Evolutionary conservation across 2,329 filamentous ascomycete genomes (phyloP), one percentile per base, ranked within the genome.

Genomic region (Aulographum hederae): DNA sequence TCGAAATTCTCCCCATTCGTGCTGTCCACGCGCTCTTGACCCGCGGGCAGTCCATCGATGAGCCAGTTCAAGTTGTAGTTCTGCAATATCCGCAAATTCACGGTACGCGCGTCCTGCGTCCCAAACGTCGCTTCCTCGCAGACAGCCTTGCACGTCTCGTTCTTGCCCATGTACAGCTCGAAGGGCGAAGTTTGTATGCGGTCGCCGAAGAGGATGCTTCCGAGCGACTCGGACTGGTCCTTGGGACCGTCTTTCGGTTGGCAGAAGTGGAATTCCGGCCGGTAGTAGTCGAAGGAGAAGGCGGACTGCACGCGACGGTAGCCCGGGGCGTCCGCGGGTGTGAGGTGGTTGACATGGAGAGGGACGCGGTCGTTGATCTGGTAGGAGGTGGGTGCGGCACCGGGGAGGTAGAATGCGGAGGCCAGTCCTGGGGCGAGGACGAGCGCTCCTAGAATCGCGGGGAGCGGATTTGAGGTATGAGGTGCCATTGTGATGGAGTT

Each of bases 131-230:
- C 65, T 26, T 67, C 63, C 18, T 64, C 58, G 54, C 89, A 98
- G 3, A 92, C 63, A 12, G 67, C 54, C 52, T 86, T 89, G 61
- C 89, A 98, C 0, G 74, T 75, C 54, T 94, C 79, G 50, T 98
- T 89, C 39, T 72, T 61, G 34, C 59, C 72, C 85, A 98, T 94
- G 42, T 72, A 69, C 37, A 95, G 62, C 48, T 93, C 73, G 48
- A 92, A 93, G 0, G 86, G 81, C 21, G 86, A 95, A n/a, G 82
- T 92, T 59, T 82, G 82, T 58, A 98, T 98, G 34, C 89, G 73
- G 57, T 98, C 89, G 42, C 89, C 89, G 45, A 98, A 98, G 32
- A 98, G 58, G 49, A 98, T 98, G 62, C 86, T 94, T 16, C 89
- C 89, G 39, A 98, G 56, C 40, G 80, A 89, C 58, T 94, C 89